Evolutionary conservation across 495 filamentous ascomycete genomes (phyloP), one percentile per base, ranked within the genome.

Genomic region (Hypoxylon intermedium): DNA sequence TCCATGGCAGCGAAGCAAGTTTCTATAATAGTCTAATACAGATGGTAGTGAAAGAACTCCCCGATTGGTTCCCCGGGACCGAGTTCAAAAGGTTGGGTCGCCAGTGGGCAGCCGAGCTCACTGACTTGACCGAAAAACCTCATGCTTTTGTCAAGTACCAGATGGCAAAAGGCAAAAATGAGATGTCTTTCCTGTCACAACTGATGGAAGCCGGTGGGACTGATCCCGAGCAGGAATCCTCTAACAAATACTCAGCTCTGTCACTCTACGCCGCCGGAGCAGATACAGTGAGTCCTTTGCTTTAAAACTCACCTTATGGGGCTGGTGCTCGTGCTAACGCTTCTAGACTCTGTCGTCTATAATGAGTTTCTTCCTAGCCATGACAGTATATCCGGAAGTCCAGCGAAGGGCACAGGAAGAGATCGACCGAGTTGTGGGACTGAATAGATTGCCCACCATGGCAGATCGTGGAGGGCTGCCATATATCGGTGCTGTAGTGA

Each of bases 11-110:
- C 11, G 1, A 15, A 12, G 1, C 12, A 31, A 2, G 0, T 24
- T 0, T 1, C 18, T 38, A 12, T 30, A 3, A 9, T 23, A 42
- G 30, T 34, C 46, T 60, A 24, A 45, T 13, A 13, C 3, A 5
- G 28, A 26, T 74, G 2, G 59, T 54, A 61, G 68, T 80, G 42
- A 74, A 71, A 63, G 53, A 72, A 11, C 38, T 80, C 0, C 82
- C 82, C 0, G 65, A 71, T 3, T 80, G 80, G 77, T 62, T 80
- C 20, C 82, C 82, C 11, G 83, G 81, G 0, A 74, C 77, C 0
- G 68, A 60, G 0, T 85, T 80, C 58, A 72, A 75, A 34, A 57
- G 68, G 6, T 75, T 62, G 3, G 78, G 72, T 3, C 66, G 65
- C 5, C 11, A 52, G 20, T 80, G 68, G 67, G 61, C 50, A 16